Evolutionary conservation across 2,329 filamentous ascomycete genomes (phyloP).

Genomic region (Davidsoniella australis): DNA sequence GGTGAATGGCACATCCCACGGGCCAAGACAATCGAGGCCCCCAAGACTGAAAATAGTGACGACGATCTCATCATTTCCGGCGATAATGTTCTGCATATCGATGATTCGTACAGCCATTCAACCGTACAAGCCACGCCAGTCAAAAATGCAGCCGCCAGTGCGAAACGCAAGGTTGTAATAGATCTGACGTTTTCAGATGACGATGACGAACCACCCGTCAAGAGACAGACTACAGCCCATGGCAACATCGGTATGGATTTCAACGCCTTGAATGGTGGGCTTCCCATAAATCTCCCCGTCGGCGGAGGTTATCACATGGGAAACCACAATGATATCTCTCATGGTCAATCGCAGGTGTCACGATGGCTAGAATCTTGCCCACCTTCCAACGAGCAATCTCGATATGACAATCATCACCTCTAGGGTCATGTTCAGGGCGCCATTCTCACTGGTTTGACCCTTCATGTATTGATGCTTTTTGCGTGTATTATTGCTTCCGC

Average conservation of each 20-base stretch:
- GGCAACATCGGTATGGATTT: too few relatives aligned
- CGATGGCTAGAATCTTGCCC: background rate
- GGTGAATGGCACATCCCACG: constrained; percentile 48
- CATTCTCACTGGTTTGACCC: background rate
- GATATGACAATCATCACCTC: background rate
- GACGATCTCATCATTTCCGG: constrained; percentile 19
- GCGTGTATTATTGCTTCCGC: background rate
- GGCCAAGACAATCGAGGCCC: background rate
- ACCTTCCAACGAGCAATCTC: background rate
- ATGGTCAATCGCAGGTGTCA: background rate
- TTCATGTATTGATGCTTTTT: constrained; percentile 1
- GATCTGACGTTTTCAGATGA: constrained; percentile 43
- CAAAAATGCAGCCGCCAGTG: constrained; percentile 20
- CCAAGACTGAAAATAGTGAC: constrained; percentile 26
- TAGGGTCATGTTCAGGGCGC: background rate
- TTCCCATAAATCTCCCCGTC: too few relatives aligned
- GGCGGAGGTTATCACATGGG: too few relatives aligned
- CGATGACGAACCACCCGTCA: constrained; percentile 32
- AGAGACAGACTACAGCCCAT: constrained; percentile 24
- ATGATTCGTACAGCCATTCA: background rate
- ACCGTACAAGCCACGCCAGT: background rate
- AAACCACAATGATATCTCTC: too few relatives aligned
- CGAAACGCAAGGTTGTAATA: constrained; percentile 38
- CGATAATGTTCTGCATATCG: too few relatives aligned
- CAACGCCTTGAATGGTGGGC: too few relatives aligned